These are phyloP conservation scores for Periconia digitata DNA, from an alignment of 2,329 filamentous ascomycete species.

Conservation along the genomic window DNA sequence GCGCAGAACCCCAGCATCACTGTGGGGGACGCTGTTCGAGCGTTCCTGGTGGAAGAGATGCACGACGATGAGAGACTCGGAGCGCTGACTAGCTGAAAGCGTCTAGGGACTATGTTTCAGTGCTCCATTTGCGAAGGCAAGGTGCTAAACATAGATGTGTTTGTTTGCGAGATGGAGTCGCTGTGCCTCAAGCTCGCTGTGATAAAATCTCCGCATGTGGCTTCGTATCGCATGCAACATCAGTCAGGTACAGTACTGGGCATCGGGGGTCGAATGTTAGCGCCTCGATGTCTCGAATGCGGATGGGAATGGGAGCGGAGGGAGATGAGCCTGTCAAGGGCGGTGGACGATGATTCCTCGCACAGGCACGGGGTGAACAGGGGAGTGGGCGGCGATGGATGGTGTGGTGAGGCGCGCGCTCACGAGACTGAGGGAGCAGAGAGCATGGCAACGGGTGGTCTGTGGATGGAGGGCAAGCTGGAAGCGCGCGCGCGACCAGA, in stretches of 20 bases:
- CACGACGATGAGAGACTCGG: constrained; percentile 23
- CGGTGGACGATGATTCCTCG: constrained; percentile 24
- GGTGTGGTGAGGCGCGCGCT: constrained; percentile 39
- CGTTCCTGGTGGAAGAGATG: constrained; percentile 34
- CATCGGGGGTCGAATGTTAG: constrained; percentile 21
- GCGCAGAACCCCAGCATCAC: constrained; percentile 42
- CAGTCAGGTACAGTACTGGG: constrained; percentile 29
- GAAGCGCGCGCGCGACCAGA: constrained; percentile 47
- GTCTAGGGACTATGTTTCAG: constrained; percentile 10
- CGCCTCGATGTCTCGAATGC: constrained; percentile 35
- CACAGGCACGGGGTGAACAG: constrained; percentile 27
- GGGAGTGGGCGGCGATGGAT: constrained; percentile 22
- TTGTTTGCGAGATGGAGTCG: constrained; percentile 6
- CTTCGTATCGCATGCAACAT: constrained; percentile 24
- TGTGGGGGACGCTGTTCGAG: constrained; percentile 39
- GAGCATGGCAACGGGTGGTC: constrained; percentile 31
- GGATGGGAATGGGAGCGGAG: constrained; percentile 38
- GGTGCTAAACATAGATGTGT: constrained; percentile 20
- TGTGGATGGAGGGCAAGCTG: constrained; percentile 25
- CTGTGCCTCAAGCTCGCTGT: constrained; percentile 15
- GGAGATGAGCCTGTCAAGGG: constrained; percentile 13
- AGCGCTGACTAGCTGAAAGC: constrained; percentile 28
- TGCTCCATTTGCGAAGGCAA: background rate
- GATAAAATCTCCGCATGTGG: constrained; percentile 30
- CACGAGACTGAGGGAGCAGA: constrained; percentile 33